Evolutionary conservation across 1,284 basidiomycete species (phyloP), one percentile per base, ranked within the genome.

Genomic region (Anthracocystis setariae): DNA sequence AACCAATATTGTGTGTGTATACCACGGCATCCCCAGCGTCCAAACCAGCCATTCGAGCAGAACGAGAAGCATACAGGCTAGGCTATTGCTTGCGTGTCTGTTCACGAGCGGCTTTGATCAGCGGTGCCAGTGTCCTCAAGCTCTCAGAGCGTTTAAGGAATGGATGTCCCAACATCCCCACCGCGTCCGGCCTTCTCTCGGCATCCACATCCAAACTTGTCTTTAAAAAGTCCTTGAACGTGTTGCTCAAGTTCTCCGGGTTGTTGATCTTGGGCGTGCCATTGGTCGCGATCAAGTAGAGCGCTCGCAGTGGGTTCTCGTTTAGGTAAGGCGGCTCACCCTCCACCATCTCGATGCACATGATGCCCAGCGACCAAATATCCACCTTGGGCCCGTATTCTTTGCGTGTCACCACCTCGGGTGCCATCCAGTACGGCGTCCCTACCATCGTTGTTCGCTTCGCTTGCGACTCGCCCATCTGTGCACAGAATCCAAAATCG

Each of bases 391-490:
- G 92, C 0, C 95, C 96, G 82, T 98, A 98, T 85, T 97, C 96
- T 84, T 98, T 98, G 57, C 94, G 89, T 20, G 93, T 96, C 61
- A 98, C 95, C 29, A 98, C 94, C 83, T 98, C 95, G 1, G 95
- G 95, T 1, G 96, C 95, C 95, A 98, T 98, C 95, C 95, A 98
- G 83, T 98, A 98, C 1, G 96, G 96, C 8, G 96, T 98, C 3
- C 96, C 96, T 45, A 98, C 95, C 95, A 98, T 98, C n/a, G 96
- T 98, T 29, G 94, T 97, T 32, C 95, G 90, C 86, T 98, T 98
- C 5, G 94, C 89, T 71, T 91, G 89, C 8, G 90, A 88, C 45
- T 97, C 94, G 24, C 93, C 93, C 61, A 98, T 94, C 84, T 96
- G 92, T 0, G 95, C 96, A 76, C 95, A 98, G 87, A 98, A 98